Percentiles rank a stretch among this genome's conserved stretches.
phyloP scores from a whole-genome alignment of 2,329 filamentous ascomycete genomes.

The Pseudocercospora eumusae region DNA sequence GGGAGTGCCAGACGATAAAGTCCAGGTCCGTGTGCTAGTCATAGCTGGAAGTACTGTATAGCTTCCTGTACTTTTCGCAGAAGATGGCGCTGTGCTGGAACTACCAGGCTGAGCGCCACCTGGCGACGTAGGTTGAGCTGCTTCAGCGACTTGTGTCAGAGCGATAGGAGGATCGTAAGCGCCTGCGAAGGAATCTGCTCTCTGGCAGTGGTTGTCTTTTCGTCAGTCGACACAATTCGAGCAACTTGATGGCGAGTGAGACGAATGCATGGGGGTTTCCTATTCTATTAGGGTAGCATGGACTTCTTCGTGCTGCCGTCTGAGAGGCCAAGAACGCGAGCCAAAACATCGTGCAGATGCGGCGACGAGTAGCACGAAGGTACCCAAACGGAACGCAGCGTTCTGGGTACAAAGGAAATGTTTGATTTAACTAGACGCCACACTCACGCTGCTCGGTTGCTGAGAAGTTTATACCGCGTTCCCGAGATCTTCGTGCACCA shows the following conservation, averaged over 20 bases:
- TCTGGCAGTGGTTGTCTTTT: slow-evolving; percentile 13
- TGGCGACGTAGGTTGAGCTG: slow-evolving; percentile 14
- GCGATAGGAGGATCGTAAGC: slow-evolving; percentile 23
- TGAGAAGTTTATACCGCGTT: not conserved
- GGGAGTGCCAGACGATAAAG: slow-evolving; percentile 4
- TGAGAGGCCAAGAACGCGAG: not conserved
- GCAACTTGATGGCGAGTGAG: not conserved
- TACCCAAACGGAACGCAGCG: not conserved
- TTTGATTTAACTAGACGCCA: not conserved
- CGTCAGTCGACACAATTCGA: not conserved
- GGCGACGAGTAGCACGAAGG: not conserved
- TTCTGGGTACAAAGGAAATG: not conserved
- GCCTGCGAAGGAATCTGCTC: slow-evolving; percentile 9
- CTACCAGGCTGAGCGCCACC: slow-evolving; percentile 15
- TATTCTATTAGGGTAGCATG: not conserved
- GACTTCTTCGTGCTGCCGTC: not conserved
- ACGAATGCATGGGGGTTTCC: not conserved
- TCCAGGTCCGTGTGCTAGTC: not conserved
- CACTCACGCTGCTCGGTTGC: not conserved
- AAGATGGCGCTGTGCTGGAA: not conserved
- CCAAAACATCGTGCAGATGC: slow-evolving; percentile 2
- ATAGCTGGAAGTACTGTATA: slow-evolving; percentile 14
- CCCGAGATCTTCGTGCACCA: not conserved
- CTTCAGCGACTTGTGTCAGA: slow-evolving; percentile 13
- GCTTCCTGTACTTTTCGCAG: slow-evolving; percentile 6